phyloP scores from a whole-genome alignment of 805 yeast species.

The Zygosaccharomyces bisporus region DNA sequence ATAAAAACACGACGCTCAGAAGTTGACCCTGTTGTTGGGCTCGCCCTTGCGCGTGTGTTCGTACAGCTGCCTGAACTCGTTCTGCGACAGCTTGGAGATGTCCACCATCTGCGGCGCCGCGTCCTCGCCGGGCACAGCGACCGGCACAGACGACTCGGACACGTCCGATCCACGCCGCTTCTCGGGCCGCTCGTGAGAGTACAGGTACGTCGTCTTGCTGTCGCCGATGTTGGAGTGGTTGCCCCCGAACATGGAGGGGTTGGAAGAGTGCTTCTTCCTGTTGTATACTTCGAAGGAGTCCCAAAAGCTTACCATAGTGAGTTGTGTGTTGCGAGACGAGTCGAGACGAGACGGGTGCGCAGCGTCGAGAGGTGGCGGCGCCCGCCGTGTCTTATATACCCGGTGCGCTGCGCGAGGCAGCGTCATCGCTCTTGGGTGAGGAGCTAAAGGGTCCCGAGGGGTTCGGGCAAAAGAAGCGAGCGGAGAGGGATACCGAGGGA shows the following conservation, averaged over 20 bases:
- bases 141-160: slow-evolving; percentile 9
- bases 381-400: too few relatives aligned
- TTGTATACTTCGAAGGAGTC: slow-evolving; percentile 36
- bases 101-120: slow-evolving; percentile 18
- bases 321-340: too few relatives aligned
- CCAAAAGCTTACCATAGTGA: slow-evolving; percentile 27
- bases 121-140: slow-evolving; percentile 1
- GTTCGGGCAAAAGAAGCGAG: too few relatives aligned
- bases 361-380: too few relatives aligned
- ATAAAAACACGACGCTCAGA: slow-evolving; percentile 5
- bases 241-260: slow-evolving; percentile 19
- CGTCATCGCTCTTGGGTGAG: too few relatives aligned
- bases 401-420: too few relatives aligned
- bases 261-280: slow-evolving; percentile 30
- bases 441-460: too few relatives aligned
- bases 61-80: slow-evolving; percentile 25
- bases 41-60: slow-evolving; percentile 26
- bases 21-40: slow-evolving; percentile 29
- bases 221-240: slow-evolving; percentile 24
- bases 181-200: slow-evolving; percentile 23
- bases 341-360: too few relatives aligned
- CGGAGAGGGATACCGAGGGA: too few relatives aligned
- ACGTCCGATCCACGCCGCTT: slow-evolving; percentile 12
- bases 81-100: slow-evolving; percentile 21
- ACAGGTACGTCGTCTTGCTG: slow-evolving; percentile 20